Percentiles rank a stretch among this genome's conserved stretches.
These are phyloP conservation scores for Xylariaceae sp. DNA, from an alignment of 2,329 filamentous ascomycete species.

Conservation along the genomic window DNA sequence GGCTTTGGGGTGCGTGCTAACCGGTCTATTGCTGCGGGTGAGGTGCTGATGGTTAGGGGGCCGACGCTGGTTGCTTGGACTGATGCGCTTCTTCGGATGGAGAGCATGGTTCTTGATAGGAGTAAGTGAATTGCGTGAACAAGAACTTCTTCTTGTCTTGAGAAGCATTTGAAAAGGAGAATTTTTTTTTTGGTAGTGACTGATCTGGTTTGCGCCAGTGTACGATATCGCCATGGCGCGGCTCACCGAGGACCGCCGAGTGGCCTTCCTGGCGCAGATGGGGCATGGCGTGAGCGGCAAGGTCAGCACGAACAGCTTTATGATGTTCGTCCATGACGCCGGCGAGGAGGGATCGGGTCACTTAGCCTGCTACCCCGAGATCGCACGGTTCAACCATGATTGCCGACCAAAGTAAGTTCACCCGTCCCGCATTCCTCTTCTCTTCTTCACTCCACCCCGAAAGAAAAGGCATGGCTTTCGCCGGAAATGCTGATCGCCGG, in stretches of 20 bases:
- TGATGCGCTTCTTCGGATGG: constrained; percentile 19
- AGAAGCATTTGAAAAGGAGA: neutral
- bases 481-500: neutral
- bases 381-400: constrained; percentile 38
- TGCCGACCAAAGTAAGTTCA: constrained; percentile 39
- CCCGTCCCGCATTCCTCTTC: neutral
- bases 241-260: constrained; percentile 25
- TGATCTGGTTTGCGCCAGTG: constrained; percentile 15
- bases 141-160: neutral
- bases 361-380: constrained; percentile 35
- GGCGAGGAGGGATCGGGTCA: constrained; percentile 30
- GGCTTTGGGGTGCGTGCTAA: constrained; percentile 37
- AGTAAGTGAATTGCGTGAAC: constrained; percentile 1
- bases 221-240: constrained; percentile 31
- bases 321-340: constrained; percentile 30
- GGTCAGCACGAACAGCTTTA: constrained; percentile 37
- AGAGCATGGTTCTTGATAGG: constrained; percentile 18
- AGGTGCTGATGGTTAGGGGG: constrained; percentile 33
- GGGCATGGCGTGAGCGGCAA: constrained; percentile 32
- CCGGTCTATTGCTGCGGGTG: constrained; percentile 34
- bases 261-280: constrained; percentile 32
- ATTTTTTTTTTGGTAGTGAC: neutral
- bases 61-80: constrained; percentile 34
- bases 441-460: neutral
- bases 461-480: neutral